Evolutionary conservation across 1,284 basidiomycete species (phyloP).

Genomic region (Sporisorium exsertum): DNA sequence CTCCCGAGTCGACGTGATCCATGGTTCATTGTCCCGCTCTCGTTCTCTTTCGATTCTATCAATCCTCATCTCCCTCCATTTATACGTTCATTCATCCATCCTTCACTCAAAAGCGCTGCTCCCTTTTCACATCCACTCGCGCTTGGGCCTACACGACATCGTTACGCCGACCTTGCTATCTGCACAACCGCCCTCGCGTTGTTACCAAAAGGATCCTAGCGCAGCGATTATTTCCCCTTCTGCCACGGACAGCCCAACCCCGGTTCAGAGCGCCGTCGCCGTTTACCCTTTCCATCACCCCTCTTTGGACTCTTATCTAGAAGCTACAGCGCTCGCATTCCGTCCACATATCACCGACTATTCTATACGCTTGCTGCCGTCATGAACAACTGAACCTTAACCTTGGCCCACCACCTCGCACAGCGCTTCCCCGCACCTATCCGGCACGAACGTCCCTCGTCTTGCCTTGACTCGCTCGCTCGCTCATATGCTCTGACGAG

Average conservation of each 20-base stretch:
- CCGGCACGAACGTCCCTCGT: neutral
- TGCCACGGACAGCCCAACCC: neutral
- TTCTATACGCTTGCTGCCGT: slow-evolving; percentile 5
- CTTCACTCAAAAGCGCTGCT: neutral
- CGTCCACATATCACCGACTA: no score
- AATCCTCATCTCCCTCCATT: neutral
- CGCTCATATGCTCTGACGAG: slow-evolving; percentile 1
- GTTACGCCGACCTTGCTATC: neutral
- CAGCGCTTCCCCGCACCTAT: neutral
- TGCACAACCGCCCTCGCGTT: neutral
- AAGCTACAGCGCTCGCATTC: neutral
- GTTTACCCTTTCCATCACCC: neutral
- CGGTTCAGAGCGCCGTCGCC: neutral
- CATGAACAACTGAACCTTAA: slow-evolving; percentile 22
- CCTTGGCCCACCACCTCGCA: slow-evolving; percentile 1
- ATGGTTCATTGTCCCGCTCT: neutral
- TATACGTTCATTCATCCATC: neutral
- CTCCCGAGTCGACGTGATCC: neutral
- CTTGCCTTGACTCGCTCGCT: neutral
- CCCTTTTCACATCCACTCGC: neutral
- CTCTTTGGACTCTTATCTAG: neutral
- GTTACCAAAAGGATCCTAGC: neutral
- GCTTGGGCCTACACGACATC: neutral
- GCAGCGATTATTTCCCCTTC: neutral
- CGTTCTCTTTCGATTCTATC: neutral